These are phyloP conservation scores for Ophiosphaerella herpotricha DNA, from an alignment of 2,329 filamentous ascomycete species.

Conservation along the genomic window DNA sequence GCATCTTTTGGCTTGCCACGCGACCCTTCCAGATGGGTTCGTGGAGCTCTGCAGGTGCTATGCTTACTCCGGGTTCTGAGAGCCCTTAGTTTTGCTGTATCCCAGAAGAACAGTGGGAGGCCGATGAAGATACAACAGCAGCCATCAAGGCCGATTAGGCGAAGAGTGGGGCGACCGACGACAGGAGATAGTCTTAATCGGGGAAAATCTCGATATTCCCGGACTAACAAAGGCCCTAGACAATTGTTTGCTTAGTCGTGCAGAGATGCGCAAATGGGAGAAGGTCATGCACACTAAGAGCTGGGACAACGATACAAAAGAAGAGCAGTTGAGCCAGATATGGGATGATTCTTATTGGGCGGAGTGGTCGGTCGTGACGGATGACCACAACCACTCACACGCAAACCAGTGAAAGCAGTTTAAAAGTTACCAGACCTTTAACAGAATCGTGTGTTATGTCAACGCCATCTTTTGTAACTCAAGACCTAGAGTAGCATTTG, in stretches of 20 bases:
- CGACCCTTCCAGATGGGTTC: constrained; percentile 61
- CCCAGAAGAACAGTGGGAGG: constrained; percentile 56
- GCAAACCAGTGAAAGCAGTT: not conserved
- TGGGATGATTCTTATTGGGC: constrained; percentile 67
- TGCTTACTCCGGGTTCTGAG: constrained; percentile 64
- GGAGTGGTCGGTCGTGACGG: constrained; percentile 48
- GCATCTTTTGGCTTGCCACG: constrained; percentile 64
- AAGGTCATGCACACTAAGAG: constrained; percentile 41
- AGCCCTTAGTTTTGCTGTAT: constrained; percentile 65
- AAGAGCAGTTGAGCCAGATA: constrained; percentile 53
- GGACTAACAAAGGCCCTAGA: constrained; percentile 62
- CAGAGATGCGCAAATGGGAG: constrained; percentile 56
- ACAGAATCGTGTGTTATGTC: not conserved
- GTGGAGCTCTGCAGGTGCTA: constrained; percentile 68
- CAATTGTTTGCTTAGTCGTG: constrained; percentile 64
- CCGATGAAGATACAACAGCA: constrained; percentile 53
- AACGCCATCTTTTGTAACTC: not conserved
- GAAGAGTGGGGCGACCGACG: constrained; percentile 68
- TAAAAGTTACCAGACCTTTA: not conserved
- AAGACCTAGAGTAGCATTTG: constrained; percentile 20
- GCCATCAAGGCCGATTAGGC: constrained; percentile 58
- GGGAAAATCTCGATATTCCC: constrained; percentile 62
- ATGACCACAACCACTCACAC: constrained; percentile 20
- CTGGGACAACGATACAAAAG: constrained; percentile 45
- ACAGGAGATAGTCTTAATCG: constrained; percentile 76